Percentiles rank a stretch among this genome's conserved stretches.
These are phyloP conservation scores for Vicia faba DNA, from an alignment of 306 rosid species.

Conservation along the genomic window DNA sequence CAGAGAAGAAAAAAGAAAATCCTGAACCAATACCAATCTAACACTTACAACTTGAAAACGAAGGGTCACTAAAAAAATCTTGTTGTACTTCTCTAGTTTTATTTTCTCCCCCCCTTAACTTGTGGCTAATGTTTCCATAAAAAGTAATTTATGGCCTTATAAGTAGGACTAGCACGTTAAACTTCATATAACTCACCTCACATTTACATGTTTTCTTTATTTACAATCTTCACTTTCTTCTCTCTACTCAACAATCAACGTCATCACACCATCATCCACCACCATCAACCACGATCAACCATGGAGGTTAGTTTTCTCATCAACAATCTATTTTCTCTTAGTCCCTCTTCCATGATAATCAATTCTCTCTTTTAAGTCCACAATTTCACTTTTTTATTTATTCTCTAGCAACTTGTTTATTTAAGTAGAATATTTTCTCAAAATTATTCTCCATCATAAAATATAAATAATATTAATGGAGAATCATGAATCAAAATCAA, in stretches of 20 bases:
- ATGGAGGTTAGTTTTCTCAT: constrained; percentile 27
- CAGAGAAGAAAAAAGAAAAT: too few species aligned
- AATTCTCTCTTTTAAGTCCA: neutral
- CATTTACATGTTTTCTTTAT: constrained; percentile 24
- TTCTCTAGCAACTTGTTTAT: neutral
- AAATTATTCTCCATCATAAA: neutral
- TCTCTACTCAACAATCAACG: constrained; percentile 28
- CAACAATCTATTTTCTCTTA: constrained; percentile 3
- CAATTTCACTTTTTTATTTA: neutral
- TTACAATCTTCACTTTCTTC: constrained; percentile 38
- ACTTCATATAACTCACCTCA: constrained; percentile 16
- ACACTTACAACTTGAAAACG: constrained; percentile 21
- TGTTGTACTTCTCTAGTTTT: neutral
- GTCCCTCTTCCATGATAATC: too few species aligned
- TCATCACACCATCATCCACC: constrained; percentile 11
- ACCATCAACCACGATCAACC: constrained; percentile 4
- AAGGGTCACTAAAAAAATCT: neutral
- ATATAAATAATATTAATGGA: too few species aligned
- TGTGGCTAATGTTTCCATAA: constrained; percentile 15
- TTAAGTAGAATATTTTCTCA: neutral
- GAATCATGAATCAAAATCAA: neutral
- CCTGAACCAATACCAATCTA: neutral
- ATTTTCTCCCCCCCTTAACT: constrained; percentile 2
- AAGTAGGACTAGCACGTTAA: constrained; percentile 22
- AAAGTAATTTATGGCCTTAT: neutral